These are phyloP conservation scores for Geranomyces variabilis DNA, from an alignment of 192 early-diverging fungal species.

Conservation along the genomic window DNA sequence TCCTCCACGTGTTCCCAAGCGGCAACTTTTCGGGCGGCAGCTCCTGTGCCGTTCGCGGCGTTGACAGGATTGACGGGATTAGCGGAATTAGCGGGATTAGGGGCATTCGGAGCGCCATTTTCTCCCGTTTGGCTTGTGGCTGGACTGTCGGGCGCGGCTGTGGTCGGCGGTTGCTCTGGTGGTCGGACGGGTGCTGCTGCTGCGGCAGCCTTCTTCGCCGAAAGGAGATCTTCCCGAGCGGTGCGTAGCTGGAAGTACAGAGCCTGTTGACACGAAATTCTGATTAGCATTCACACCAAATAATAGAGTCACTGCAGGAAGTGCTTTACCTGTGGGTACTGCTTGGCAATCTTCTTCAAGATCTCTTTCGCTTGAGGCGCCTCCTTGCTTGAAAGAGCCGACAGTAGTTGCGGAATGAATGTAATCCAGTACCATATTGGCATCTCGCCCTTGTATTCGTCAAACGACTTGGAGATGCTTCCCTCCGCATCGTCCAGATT, in stretches of 20 bases:
- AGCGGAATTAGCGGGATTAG: background rate
- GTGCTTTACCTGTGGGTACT: constrained; percentile 75
- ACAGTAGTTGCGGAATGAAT: constrained; percentile 93
- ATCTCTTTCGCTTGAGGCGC: constrained; percentile 75
- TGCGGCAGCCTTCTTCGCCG: constrained; percentile 59
- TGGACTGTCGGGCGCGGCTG: background rate
- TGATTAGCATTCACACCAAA: constrained; percentile 13
- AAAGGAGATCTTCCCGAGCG: constrained; percentile 81
- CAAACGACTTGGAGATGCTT: constrained; percentile 78
- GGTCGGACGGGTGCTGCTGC: constrained; percentile 1
- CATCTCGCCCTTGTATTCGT: constrained; percentile 87
- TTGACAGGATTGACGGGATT: background rate
- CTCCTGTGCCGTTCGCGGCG: background rate
- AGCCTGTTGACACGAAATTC: constrained; percentile 58
- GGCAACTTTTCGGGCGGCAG: constrained; percentile 6
- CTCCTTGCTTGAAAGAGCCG: constrained; percentile 78
- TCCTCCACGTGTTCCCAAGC: constrained; percentile 93
- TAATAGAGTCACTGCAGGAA: constrained; percentile 14
- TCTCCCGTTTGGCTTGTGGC: background rate
- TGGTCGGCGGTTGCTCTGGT: constrained; percentile 7
- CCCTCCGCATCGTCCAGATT: constrained; percentile 75
- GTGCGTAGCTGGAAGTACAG: constrained; percentile 94
- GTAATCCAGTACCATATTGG: constrained; percentile 99
- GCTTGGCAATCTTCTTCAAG: constrained; percentile 92
- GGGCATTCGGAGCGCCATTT: background rate